Percentiles rank a stretch among this genome's conserved stretches.
Conservation (phyloP, 768 basidiomycete species). For the Xerocomellus intermedius region DNA sequence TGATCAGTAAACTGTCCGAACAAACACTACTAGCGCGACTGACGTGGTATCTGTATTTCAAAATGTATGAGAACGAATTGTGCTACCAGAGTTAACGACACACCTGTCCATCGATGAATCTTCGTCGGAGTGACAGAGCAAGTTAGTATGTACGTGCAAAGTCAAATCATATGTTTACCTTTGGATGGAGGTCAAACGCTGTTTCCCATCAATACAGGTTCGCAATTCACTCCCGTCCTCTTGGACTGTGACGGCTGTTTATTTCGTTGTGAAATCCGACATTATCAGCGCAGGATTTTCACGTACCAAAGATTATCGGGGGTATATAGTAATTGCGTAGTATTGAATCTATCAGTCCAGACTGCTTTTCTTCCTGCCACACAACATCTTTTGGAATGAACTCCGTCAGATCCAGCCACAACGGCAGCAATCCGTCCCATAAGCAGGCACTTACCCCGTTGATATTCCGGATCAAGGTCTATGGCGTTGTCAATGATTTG, state of each 20-base stretch:
- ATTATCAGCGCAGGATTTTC: background rate
- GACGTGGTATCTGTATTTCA: conserved; percentile 42
- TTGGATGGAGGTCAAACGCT: conserved; percentile 63
- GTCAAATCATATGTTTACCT: conserved; percentile 36
- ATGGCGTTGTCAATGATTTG: conserved; percentile 46
- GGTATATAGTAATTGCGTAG: conserved; percentile 66
- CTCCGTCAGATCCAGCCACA: background rate
- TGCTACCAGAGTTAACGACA: conserved; percentile 24
- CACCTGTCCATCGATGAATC: conserved; percentile 57
- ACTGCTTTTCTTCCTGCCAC: conserved; percentile 62
- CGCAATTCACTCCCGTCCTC: conserved; percentile 45
- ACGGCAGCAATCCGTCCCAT: background rate
- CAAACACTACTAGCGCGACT: conserved; percentile 16
- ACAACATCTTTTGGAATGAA: conserved; percentile 48
- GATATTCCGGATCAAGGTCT: conserved; percentile 64
- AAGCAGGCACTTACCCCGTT: conserved; percentile 45
- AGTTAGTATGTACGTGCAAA: background rate
- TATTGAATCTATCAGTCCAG: conserved; percentile 60
- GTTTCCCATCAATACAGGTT: conserved; percentile 72
- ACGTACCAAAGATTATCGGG: conserved; percentile 62
- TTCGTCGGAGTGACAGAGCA: conserved; percentile 17
- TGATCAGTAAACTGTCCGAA: conserved; percentile 6
- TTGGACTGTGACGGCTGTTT: conserved; percentile 37
- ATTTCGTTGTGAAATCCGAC: background rate
- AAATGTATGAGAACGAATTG: conserved; percentile 1